Evolutionary conservation across 257 asterid species (phyloP).

Genomic region (Solanum pinnatisectum): DNA sequence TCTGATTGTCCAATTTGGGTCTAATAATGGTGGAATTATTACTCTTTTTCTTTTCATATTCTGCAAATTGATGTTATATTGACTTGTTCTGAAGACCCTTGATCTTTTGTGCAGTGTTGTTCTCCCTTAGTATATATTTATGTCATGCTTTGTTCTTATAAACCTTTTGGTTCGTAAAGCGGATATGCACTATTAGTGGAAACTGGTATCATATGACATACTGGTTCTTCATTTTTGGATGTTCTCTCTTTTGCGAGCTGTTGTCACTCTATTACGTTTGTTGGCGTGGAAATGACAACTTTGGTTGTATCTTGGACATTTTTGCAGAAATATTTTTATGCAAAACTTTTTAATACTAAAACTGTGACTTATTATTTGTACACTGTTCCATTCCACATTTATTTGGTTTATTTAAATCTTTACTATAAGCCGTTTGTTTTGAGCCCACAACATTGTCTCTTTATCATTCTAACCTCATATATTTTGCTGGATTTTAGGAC

Average conservation of each 20-base stretch:
- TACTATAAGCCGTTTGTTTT: background rate
- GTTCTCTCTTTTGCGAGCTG: background rate
- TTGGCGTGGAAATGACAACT: background rate
- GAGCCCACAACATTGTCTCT: background rate
- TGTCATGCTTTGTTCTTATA: background rate
- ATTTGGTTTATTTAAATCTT: background rate
- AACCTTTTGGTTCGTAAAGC: background rate
- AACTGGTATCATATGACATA: background rate
- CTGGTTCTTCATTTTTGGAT: background rate
- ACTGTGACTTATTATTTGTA: background rate
- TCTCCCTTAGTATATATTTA: background rate
- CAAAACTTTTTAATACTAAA: background rate
- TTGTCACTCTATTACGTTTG: background rate
- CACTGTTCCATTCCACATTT: background rate
- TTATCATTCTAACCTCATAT: background rate
- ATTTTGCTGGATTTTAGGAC: constrained; percentile 32
- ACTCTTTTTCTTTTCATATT: background rate
- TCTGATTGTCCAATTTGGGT: background rate
- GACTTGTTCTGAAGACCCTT: background rate
- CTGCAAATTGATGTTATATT: background rate
- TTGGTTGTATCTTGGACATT: background rate
- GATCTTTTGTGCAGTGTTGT: background rate
- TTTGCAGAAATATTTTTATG: background rate
- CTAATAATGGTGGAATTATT: background rate
- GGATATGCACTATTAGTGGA: background rate